Evolutionary conservation across 1,139 yeast genomes (phyloP).

Genomic region (Kazachstania sp.): DNA sequence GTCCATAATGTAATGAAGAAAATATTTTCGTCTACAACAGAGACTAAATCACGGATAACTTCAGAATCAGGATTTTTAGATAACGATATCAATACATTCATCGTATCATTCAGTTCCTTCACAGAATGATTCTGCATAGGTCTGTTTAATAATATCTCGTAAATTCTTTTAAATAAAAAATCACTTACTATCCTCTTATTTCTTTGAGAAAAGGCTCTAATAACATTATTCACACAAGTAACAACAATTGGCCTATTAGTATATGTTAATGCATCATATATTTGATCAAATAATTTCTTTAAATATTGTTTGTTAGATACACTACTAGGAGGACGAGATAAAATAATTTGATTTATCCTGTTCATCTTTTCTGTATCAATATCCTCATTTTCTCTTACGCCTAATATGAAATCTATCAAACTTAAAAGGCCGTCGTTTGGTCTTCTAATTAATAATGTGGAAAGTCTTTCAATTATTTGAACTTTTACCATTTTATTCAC

Average conservation of each 20-base stretch:
- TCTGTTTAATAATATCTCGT: constrained; percentile 34
- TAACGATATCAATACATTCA: constrained; percentile 59
- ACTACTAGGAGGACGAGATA: constrained; percentile 60
- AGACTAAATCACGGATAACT: constrained; percentile 37
- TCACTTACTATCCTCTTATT: constrained; percentile 49
- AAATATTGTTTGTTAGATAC: constrained; percentile 46
- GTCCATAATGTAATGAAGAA: constrained; percentile 52
- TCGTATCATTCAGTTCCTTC: constrained; percentile 46
- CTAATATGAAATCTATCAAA: constrained; percentile 68
- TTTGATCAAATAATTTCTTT: constrained; percentile 47
- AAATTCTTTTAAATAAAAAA: constrained; percentile 46
- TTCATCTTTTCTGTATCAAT: constrained; percentile 57
- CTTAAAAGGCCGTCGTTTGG: constrained; percentile 59
- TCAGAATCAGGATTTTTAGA: constrained; percentile 43
- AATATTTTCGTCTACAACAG: constrained; percentile 14
- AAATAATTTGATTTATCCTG: constrained; percentile 52
- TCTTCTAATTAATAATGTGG: constrained; percentile 48
- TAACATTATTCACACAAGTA: constrained; percentile 49
- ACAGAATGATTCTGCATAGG: constrained; percentile 36
- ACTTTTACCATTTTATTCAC: constrained; percentile 36
- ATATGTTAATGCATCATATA: constrained; percentile 47
- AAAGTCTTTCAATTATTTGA: constrained; percentile 41
- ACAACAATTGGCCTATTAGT: constrained; percentile 55
- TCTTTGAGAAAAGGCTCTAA: constrained; percentile 46
- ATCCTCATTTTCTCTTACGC: constrained; percentile 62